Conservation (phyloP, 108 stramenopile species). For the Conticribra guillardii region DNA sequence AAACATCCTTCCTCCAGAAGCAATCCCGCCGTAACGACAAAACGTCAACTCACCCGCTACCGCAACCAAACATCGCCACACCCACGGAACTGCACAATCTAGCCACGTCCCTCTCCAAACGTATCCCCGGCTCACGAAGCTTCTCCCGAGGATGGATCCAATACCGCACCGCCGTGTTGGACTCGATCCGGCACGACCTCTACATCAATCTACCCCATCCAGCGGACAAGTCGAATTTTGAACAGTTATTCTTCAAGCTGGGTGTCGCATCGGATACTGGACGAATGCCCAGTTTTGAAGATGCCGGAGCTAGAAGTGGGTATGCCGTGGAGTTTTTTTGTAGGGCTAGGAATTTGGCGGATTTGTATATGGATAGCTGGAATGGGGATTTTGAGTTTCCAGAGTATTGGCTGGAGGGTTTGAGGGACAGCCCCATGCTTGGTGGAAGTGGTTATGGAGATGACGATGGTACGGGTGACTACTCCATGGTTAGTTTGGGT, state of each 20-base stretch:
- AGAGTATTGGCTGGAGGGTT: conserved; percentile 30
- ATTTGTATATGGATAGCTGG: conserved; percentile 40
- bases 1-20: no score
- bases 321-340: conserved; percentile 66
- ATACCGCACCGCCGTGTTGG: no score
- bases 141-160: no score
- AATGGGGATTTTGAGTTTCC: conserved; percentile 15
- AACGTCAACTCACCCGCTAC: no score
- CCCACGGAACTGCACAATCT: no score
- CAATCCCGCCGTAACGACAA: no score
- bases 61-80: no score
- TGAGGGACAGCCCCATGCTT: conserved; percentile 13
- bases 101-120: no score
- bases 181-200: no score
- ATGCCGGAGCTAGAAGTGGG: conserved; percentile 56
- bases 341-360: conserved; percentile 49
- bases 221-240: conserved; percentile 28
- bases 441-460: not conserved
- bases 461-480: no score
- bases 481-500: conserved; percentile 47
- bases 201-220: conserved; percentile 49
- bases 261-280: conserved; percentile 59
- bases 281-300: conserved; percentile 53
- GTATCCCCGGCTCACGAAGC: no score
- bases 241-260: conserved; percentile 38